These are phyloP conservation scores for Chaetomiaceae sp. DNA, from an alignment of 2,329 filamentous ascomycete genomes.

Conservation along the genomic window DNA sequence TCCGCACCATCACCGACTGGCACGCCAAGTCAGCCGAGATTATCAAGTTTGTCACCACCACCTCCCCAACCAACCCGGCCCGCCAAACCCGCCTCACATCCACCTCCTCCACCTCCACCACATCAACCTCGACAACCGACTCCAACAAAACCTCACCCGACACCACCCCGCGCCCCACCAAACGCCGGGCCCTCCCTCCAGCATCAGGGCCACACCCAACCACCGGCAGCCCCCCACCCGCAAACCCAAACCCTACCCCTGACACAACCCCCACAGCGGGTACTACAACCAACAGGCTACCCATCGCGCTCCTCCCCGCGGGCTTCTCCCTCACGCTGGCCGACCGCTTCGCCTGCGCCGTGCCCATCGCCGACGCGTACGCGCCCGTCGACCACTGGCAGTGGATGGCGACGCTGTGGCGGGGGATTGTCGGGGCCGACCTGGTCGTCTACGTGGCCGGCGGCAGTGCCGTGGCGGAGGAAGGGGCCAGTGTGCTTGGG, in stretches of 20 bases:
- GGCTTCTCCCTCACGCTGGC: slow-evolving; percentile 77
- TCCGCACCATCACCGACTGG: slow-evolving; percentile 67
- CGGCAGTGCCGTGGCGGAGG: slow-evolving; percentile 6
- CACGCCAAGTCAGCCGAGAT: slow-evolving; percentile 72
- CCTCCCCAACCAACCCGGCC: slow-evolving; percentile 12
- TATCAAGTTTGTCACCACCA: slow-evolving; percentile 43
- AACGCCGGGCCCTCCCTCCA: no score
- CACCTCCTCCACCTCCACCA: slow-evolving; percentile 2
- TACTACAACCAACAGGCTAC: slow-evolving; percentile 37
- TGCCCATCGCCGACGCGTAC: slow-evolving; percentile 74
- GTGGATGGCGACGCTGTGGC: slow-evolving; percentile 94
- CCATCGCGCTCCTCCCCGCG: slow-evolving; percentile 70
- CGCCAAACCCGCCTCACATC: background rate
- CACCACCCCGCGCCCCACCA: background rate
- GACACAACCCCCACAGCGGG: no score
- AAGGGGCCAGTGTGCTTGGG: slow-evolving; percentile 11
- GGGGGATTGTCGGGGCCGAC: slow-evolving; percentile 78
- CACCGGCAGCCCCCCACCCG: background rate
- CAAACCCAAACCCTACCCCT: no score
- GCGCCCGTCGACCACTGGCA: slow-evolving; percentile 89
- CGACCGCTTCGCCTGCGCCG: slow-evolving; percentile 67
- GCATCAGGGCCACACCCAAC: no score
- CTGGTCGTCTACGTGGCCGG: slow-evolving; percentile 61
- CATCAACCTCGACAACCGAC: no score
- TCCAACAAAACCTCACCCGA: background rate